These are phyloP conservation scores for Vachellia pachyceras DNA, from an alignment of 306 rosid genomes.

Conservation along the genomic window DNA sequence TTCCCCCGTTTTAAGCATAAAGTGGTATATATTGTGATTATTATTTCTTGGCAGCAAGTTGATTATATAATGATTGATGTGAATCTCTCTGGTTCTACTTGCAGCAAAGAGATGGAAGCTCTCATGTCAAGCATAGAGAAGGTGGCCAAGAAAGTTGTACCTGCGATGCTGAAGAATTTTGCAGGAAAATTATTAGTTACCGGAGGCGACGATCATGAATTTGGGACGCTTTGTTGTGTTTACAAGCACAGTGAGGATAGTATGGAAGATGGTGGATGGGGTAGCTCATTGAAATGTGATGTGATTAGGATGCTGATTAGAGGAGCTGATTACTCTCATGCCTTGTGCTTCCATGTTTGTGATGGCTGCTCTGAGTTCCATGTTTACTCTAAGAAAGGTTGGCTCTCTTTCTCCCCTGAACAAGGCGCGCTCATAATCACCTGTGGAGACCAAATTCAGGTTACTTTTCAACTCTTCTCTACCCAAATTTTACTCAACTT, in stretches of 20 bases:
- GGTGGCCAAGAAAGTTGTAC: slow-evolving; percentile 56
- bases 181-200: slow-evolving; percentile 30
- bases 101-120: slow-evolving; percentile 73
- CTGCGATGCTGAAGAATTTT: slow-evolving; percentile 39
- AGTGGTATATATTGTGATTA: too few species aligned
- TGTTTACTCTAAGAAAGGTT: slow-evolving; percentile 82
- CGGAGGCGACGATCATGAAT: slow-evolving; percentile 35
- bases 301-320: slow-evolving; percentile 87
- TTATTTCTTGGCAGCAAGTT: too few species aligned
- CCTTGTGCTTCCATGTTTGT: slow-evolving; percentile 73
- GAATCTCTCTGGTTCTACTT: slow-evolving; percentile 8
- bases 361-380: slow-evolving; percentile 78
- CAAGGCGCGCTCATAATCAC: slow-evolving; percentile 69
- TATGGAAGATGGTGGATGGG: slow-evolving; percentile 37
- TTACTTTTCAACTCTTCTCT: slow-evolving; percentile 27
- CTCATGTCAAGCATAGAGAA: slow-evolving; percentile 54
- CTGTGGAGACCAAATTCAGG: slow-evolving; percentile 83
- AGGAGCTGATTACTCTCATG: slow-evolving; percentile 81
- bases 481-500: neutral
- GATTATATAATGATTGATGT: neutral
- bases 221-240: slow-evolving; percentile 66
- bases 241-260: slow-evolving; percentile 54
- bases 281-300: slow-evolving; percentile 56
- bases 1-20: too few species aligned
- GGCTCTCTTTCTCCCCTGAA: slow-evolving; percentile 79